Evolutionary conservation across 129 eudicot species (phyloP).

Genomic region (Erigeron canadensis): DNA sequence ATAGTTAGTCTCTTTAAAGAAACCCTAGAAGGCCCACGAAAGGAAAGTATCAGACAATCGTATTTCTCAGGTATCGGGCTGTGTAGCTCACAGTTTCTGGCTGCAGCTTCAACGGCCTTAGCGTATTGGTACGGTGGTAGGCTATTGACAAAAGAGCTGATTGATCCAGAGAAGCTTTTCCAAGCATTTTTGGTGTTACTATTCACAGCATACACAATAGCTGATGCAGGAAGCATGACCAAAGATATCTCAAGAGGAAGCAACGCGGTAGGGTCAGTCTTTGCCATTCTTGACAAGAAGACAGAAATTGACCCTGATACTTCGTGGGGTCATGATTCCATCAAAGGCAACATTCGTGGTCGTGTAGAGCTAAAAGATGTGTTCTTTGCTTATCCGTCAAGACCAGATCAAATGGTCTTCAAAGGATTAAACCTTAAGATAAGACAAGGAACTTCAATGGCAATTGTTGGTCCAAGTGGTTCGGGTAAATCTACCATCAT

Average conservation of each 20-base stretch:
- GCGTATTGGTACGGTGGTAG: conserved; percentile 79
- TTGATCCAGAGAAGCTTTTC: conserved; percentile 50
- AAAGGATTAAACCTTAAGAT: conserved; percentile 60
- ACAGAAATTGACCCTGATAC: conserved; percentile 57
- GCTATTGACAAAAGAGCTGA: conserved; percentile 36
- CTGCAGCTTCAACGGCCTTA: conserved; percentile 61
- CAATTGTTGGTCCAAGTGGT: conserved; percentile 79
- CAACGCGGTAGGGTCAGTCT: conserved; percentile 63
- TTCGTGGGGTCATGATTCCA: conserved; percentile 32
- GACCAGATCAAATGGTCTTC: conserved; percentile 67
- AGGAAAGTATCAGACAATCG: conserved; percentile 63
- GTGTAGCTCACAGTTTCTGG: conserved; percentile 54
- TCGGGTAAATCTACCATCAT: conserved; percentile 81
- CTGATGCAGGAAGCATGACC: conserved; percentile 84
- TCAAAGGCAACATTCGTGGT: conserved; percentile 37
- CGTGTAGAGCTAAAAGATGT: conserved; percentile 63
- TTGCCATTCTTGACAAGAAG: conserved; percentile 55
- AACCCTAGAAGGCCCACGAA: conserved; percentile 53
- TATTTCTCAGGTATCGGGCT: conserved; percentile 64
- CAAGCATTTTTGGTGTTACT: conserved; percentile 63
- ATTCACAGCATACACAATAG: conserved; percentile 66
- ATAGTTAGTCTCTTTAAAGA: conserved; percentile 51
- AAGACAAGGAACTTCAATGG: conserved; percentile 57
- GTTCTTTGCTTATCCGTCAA: conserved; percentile 64
- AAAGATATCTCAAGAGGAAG: conserved; percentile 73